phyloP scores from a whole-genome alignment of 2,329 filamentous ascomycete species.

The Diaporthe amygdali region DNA sequence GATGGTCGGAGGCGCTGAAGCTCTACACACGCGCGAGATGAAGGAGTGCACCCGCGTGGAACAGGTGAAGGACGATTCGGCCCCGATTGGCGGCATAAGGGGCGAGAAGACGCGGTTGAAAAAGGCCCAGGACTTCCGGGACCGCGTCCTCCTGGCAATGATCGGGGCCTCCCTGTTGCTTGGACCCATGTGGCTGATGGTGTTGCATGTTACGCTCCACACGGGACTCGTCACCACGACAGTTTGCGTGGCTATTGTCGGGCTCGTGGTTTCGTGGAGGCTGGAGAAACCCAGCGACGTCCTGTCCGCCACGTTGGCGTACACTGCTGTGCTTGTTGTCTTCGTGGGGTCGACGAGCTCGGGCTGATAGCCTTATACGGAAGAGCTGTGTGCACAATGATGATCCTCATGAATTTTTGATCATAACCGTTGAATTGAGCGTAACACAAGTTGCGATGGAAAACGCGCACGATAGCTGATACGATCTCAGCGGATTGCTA shows the following conservation, averaged over 20 bases:
- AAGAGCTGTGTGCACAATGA: no score
- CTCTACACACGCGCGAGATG: not conserved
- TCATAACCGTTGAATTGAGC: no score
- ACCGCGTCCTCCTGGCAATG: not conserved
- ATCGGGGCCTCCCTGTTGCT: not conserved
- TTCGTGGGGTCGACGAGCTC: slow-evolving; percentile 5
- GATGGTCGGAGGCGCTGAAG: not conserved
- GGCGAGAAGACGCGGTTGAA: not conserved
- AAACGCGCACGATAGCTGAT: no score
- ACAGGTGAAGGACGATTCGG: not conserved
- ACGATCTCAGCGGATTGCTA: no score
- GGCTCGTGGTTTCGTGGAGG: not conserved
- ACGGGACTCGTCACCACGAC: slow-evolving; percentile 9
- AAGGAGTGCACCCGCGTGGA: not conserved
- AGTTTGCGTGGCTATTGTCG: not conserved
- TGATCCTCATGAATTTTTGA: no score
- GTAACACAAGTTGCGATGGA: no score
- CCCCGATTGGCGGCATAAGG: not conserved
- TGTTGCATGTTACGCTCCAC: not conserved
- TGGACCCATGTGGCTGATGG: slow-evolving; percentile 14
- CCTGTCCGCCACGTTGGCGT: not conserved
- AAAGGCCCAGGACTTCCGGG: not conserved
- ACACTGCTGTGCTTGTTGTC: slow-evolving; percentile 12
- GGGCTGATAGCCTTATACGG: no score
- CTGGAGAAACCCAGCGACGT: slow-evolving; percentile 4